phyloP scores from a whole-genome alignment of 2,329 filamentous ascomycete species.

The Ophiocordyceps unilateralis region DNA sequence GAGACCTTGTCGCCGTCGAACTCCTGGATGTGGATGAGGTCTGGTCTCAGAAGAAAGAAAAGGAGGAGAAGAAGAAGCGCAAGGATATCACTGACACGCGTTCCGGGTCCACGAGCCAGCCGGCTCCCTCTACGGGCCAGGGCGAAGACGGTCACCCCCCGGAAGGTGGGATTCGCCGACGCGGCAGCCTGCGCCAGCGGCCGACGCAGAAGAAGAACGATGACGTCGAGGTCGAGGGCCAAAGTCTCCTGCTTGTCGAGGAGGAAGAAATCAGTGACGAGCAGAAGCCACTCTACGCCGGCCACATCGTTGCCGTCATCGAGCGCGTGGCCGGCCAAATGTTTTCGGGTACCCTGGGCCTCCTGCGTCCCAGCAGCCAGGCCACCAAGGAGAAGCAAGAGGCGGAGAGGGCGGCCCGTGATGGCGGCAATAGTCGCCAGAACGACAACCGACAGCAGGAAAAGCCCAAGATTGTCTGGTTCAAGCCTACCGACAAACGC shows the following conservation, averaged over 20 bases:
- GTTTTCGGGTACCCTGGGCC: constrained; percentile 91
- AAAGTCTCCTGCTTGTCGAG: constrained; percentile 89
- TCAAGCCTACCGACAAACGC: constrained; percentile 98
- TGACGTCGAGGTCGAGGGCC: constrained; percentile 95
- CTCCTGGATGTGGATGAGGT: constrained; percentile 96
- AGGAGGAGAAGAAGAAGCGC: constrained; percentile 99
- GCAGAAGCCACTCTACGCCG: constrained; percentile 91
- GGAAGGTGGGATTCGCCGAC: constrained; percentile 77
- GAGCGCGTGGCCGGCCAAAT: constrained; percentile 95
- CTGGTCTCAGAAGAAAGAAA: constrained; percentile 96
- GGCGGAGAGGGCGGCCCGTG: constrained; percentile 80
- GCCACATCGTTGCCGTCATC: constrained; percentile 92
- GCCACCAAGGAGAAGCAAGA: constrained; percentile 99
- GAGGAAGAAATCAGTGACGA: constrained; percentile 98
- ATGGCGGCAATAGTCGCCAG: constrained; percentile 53
- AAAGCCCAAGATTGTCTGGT: constrained; percentile 99
- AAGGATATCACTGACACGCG: constrained; percentile 95
- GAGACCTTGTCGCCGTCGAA: constrained; percentile 88
- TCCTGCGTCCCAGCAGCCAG: constrained; percentile 90
- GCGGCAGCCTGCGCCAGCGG: constrained; percentile 87
- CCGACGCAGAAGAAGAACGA: constrained; percentile 99
- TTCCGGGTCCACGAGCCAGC: constrained; percentile 56
- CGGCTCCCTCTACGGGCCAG: constrained; percentile 43
- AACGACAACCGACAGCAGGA: constrained; percentile 72
- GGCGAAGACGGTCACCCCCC: constrained; percentile 44